Evolutionary conservation across 2,329 filamentous ascomycete species (phyloP).

Genomic region (Fusarium austroafricanum): DNA sequence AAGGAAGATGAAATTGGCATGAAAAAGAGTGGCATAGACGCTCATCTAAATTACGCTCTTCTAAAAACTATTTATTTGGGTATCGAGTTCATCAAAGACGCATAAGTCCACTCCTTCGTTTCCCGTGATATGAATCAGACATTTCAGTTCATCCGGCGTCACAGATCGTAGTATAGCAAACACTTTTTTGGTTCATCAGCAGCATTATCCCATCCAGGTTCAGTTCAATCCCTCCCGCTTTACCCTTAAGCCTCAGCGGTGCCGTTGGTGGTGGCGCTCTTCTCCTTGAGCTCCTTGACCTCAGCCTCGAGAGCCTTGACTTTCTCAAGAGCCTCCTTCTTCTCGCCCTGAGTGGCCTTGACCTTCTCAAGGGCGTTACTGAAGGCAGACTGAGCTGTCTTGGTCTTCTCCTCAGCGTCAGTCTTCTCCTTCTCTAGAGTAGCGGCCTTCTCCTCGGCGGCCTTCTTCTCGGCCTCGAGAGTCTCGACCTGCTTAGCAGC

Average conservation of each 20-base stretch:
- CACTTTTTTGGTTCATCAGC: conserved; percentile 35
- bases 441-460: conserved; percentile 4
- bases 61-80: conserved; percentile 45
- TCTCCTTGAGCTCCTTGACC: conserved; percentile 37
- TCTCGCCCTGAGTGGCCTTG: conserved; percentile 28
- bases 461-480: conserved; percentile 22
- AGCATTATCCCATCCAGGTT: conserved; percentile 25
- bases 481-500: conserved; percentile 19
- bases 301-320: conserved; percentile 35
- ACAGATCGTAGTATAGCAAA: conserved; percentile 37
- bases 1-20: neutral
- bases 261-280: conserved; percentile 32
- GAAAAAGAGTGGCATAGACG: conserved; percentile 42
- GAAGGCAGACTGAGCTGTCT: conserved; percentile 27
- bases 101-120: conserved; percentile 47
- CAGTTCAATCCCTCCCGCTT: neutral
- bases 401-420: conserved; percentile 33
- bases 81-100: conserved; percentile 50
- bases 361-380: conserved; percentile 22
- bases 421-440: conserved; percentile 22
- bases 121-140: conserved; percentile 45
- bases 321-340: conserved; percentile 37
- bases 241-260: conserved; percentile 28
- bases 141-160: conserved; percentile 43
- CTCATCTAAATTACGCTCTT: conserved; percentile 41